These are phyloP conservation scores for Hypoxylon intermedium DNA, from an alignment of 495 filamentous ascomycete genomes.

Conservation along the genomic window DNA sequence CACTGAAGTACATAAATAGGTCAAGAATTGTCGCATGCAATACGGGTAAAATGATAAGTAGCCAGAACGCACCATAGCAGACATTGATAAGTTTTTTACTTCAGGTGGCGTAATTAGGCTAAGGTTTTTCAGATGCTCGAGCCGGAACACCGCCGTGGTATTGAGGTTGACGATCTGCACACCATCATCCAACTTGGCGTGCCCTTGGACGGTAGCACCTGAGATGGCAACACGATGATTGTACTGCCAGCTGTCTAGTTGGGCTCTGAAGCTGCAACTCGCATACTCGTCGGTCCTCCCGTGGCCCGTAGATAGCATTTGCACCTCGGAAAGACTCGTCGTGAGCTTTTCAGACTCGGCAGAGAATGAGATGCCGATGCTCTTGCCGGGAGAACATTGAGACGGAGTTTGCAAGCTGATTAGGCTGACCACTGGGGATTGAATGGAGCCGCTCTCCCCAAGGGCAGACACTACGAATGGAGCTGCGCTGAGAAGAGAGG, in stretches of 20 bases:
- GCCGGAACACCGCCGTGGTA: neutral
- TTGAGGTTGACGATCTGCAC: neutral
- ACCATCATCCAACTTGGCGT: neutral
- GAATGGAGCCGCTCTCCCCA: neutral
- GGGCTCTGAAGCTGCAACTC: neutral
- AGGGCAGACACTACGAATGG: neutral
- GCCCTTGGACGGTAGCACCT: neutral
- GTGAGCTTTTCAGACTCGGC: neutral
- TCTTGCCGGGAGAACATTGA: slow-evolving; percentile 2
- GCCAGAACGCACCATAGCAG: neutral
- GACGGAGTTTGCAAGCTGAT: neutral
- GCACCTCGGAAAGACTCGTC: neutral
- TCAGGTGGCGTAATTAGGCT: neutral
- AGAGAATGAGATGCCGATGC: neutral
- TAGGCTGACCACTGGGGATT: neutral
- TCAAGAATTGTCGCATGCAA: neutral
- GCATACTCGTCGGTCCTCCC: neutral
- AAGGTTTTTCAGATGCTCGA: neutral
- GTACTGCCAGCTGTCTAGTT: neutral
- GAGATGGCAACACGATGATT: slow-evolving; percentile 1
- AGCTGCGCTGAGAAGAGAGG: neutral
- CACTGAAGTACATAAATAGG: neutral
- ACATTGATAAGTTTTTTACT: neutral
- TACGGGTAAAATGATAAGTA: neutral
- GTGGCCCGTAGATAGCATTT: neutral